A percentile compares a stretch with the other conserved stretches of the same genome.
Evolutionary conservation across 2,329 filamentous ascomycete genomes (phyloP).

Genomic region (Claviceps paspali): DNA sequence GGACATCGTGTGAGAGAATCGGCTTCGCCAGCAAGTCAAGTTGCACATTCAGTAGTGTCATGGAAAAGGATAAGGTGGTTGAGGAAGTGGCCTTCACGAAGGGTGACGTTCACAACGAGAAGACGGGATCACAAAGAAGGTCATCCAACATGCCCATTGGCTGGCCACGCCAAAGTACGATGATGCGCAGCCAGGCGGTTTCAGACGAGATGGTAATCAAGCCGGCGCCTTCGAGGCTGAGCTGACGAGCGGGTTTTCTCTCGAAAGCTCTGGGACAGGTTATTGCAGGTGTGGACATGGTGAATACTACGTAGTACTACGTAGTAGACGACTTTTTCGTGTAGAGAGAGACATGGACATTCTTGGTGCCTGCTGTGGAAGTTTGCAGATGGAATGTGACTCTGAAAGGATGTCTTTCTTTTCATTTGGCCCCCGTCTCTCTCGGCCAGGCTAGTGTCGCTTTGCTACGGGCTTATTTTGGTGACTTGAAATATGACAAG

Average conservation of each 20-base stretch:
- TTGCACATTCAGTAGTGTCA: constrained; percentile 8
- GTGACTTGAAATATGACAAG: no score
- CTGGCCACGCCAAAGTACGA: constrained; percentile 14
- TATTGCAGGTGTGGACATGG: no score
- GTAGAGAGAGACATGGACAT: no score
- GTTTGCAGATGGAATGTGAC: no score
- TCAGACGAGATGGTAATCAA: constrained; percentile 2
- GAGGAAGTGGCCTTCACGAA: constrained; percentile 8
- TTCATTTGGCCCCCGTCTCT: no score
- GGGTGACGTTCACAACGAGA: constrained; percentile 10
- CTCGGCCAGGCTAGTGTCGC: no score
- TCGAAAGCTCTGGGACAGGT: no score
- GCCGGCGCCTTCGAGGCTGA: background rate
- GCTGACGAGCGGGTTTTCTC: background rate
- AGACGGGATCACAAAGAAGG: constrained; percentile 10
- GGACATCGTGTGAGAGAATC: constrained; percentile 8
- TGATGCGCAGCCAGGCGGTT: background rate
- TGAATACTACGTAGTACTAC: no score
- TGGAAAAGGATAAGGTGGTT: constrained; percentile 8
- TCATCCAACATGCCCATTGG: constrained; percentile 22
- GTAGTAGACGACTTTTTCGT: no score
- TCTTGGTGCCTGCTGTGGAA: no score
- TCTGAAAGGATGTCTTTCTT: no score
- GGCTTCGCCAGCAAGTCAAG: constrained; percentile 9
- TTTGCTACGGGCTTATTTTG: no score